Percentiles rank a stretch among this genome's conserved stretches.
Evolutionary conservation across 306 rosid species (phyloP).

Genomic region (Cucurbita ficifolia): DNA sequence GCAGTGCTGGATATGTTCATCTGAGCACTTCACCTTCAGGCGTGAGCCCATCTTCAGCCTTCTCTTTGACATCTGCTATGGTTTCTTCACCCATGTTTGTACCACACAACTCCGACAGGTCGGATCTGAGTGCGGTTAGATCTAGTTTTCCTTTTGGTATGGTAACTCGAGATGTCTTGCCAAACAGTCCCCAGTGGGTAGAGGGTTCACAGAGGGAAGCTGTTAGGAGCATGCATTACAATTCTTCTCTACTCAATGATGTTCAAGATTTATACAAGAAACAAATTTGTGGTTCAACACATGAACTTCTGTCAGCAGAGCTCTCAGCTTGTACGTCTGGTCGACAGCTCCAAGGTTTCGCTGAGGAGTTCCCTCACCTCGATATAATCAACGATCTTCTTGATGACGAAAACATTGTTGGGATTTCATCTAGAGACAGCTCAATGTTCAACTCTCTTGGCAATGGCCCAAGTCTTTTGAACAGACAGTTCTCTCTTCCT

Average conservation of each 20-base stretch:
- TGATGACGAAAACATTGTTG: constrained; percentile 60
- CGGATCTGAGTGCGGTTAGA: constrained; percentile 33
- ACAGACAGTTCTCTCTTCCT: constrained; percentile 65
- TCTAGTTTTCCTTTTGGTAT: constrained; percentile 41
- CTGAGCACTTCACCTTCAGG: constrained; percentile 43
- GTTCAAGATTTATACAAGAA: constrained; percentile 41
- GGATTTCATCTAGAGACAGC: constrained; percentile 19
- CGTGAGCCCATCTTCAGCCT: constrained; percentile 32
- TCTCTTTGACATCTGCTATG: constrained; percentile 48
- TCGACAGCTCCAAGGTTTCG: constrained; percentile 51
- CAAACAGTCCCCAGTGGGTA: constrained; percentile 54
- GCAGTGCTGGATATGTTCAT: constrained; percentile 38
- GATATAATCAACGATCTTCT: constrained; percentile 95
- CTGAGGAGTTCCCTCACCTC: constrained; percentile 90
- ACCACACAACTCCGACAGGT: constrained; percentile 51
- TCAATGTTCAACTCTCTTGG: constrained; percentile 25
- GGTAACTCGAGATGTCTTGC: constrained; percentile 36
- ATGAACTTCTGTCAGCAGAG: constrained; percentile 29
- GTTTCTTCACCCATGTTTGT: constrained; percentile 45
- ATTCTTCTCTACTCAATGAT: constrained; percentile 34
- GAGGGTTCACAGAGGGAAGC: constrained; percentile 49
- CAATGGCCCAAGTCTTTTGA: constrained; percentile 38
- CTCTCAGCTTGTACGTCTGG: constrained; percentile 50
- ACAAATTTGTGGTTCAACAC: constrained; percentile 33
- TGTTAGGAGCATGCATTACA: constrained; percentile 34